Percentiles rank a stretch among this genome's conserved stretches.
Evolutionary conservation across 768 basidiomycete genomes (phyloP).

Genomic region (Auriscalpium orientale): DNA sequence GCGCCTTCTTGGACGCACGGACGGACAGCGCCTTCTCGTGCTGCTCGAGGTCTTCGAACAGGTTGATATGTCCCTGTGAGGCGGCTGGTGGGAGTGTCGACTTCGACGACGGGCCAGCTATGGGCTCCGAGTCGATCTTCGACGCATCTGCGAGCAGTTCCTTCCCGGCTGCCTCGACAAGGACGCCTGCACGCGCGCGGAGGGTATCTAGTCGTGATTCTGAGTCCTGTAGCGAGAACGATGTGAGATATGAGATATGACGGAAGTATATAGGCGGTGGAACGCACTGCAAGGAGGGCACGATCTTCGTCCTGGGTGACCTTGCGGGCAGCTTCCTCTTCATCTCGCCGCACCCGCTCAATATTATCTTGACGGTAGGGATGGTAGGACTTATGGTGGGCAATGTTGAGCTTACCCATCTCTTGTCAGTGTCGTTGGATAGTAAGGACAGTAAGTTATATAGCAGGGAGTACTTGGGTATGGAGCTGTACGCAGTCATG

Average conservation of each 20-base stretch:
- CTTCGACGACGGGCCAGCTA: conserved; percentile 7
- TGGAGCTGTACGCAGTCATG: too few species aligned
- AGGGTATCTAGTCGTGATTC: conserved; percentile 68
- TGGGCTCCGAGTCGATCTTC: conserved; percentile 1
- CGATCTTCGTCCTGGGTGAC: conserved; percentile 66
- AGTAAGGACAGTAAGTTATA: too few species aligned
- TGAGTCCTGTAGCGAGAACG: conserved; percentile 45
- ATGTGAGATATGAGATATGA: not conserved
- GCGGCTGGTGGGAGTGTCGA: conserved; percentile 16
- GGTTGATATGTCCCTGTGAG: conserved; percentile 67
- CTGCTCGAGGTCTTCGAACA: conserved; percentile 78
- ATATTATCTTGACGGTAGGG: conserved; percentile 83
- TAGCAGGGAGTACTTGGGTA: too few species aligned
- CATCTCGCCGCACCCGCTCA: conserved; percentile 70
- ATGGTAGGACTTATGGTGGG: conserved; percentile 88
- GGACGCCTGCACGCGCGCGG: conserved; percentile 50
- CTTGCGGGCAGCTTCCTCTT: conserved; percentile 64
- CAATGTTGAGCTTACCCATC: conserved; percentile 86
- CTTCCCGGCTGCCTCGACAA: conserved; percentile 16
- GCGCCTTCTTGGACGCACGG: conserved; percentile 35
- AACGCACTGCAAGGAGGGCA: conserved; percentile 61
- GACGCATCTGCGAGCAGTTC: conserved; percentile 3
- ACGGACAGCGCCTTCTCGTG: conserved; percentile 39
- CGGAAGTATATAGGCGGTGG: not conserved
- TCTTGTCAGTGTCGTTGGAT: too few species aligned